phyloP scores from a whole-genome alignment of 2,329 filamentous ascomycete genomes.

The Aspergillus carbonarius region DNA sequence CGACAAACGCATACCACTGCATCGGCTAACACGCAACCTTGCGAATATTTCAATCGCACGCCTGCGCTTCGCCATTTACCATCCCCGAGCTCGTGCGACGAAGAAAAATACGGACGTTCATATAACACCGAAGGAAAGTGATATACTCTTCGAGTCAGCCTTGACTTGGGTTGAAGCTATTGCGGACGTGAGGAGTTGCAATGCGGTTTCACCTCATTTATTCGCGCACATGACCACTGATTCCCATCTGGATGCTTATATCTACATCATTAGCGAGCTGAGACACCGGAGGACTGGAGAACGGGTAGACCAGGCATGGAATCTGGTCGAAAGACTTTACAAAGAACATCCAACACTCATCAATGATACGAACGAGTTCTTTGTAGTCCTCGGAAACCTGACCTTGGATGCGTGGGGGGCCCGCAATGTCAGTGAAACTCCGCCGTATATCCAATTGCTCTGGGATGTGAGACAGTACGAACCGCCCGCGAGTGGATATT shows the following conservation, averaged over 20 bases:
- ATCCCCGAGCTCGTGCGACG: not conserved
- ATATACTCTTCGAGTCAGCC: not conserved
- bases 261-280: not conserved
- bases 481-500: no score
- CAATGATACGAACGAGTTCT: not conserved
- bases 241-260: not conserved
- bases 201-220: not conserved
- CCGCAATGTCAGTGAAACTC: not conserved
- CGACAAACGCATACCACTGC: not conserved
- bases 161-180: not conserved
- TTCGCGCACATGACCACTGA: slow-evolving; percentile 1
- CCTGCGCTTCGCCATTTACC: not conserved
- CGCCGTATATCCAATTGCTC: not conserved
- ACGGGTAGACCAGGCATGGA: not conserved
- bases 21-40: not conserved
- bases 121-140: not conserved
- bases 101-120: not conserved
- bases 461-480: not conserved
- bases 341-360: not conserved
- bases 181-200: not conserved
- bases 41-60: not conserved
- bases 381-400: not conserved
- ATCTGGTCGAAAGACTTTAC: not conserved
- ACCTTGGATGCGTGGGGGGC: not conserved
- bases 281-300: not conserved